Base-by-base conservation (phyloP, 2,329 filamentous ascomycete genomes). In the Diaporthe nobilis region DNA sequence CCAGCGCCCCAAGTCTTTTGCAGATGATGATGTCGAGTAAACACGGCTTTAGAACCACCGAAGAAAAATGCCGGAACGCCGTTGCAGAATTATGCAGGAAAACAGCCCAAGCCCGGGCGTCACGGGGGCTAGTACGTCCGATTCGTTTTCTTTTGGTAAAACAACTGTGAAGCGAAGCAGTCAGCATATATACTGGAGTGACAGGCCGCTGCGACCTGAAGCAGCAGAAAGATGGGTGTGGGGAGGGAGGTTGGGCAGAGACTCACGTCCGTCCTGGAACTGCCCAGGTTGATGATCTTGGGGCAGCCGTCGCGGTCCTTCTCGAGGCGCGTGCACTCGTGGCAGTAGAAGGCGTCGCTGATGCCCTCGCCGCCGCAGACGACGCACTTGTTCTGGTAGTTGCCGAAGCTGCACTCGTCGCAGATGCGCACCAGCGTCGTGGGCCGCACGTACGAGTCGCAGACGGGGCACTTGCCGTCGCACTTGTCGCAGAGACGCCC, bases 371-470 rank as follows among this genome's bases (percentile, higher is more conserved):
- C 97, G 84, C 97, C 97, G 86, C 97, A 99, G 58, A 99, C 97
- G 80, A 99, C 95, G 84, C 97, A 99, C 86, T 99, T 99, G 89
- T 99, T 99, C 88, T 98, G 97, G 89, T 98, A 99, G 90, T 99
- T 99, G 83, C 97, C 97, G 85, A 99, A 99, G 84, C 94, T 96
- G 90, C 97, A 99, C 87, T 99, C 97, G 88, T 99, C 97, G 89
- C 97, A 99, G 88, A 99, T 98, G 82, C 96, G 95, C 77, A 98
- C 97, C 75, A 98, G 93, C 12, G 97, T 98, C 39, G 97, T 99
- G 17, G 97, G 97, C 22, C 97, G 96, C 78, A 99, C 97, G 90
- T 99, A 99, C 77, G 95, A 98, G 85, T 99, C 97, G 92, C 97
- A 99, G 77, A 99, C 96, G 79, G 97, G 97, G 83, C 97, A 99